Evolutionary conservation across 495 filamentous ascomycete species (phyloP).

Genomic region (Symbiotaphrina buchneri): DNA sequence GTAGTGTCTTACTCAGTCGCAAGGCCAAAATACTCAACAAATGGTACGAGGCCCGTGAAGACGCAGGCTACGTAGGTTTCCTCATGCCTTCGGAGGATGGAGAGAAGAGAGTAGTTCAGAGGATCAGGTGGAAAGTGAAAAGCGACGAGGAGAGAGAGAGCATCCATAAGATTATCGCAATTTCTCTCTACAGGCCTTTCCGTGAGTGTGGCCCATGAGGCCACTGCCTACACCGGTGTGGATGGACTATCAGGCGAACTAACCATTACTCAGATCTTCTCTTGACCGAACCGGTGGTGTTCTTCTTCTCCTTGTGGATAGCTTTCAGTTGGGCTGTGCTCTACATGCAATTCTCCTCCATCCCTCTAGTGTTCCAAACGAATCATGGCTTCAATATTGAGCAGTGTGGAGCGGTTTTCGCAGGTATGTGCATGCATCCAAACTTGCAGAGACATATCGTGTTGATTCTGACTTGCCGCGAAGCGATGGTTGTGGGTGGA

Average conservation of each 20-base stretch:
- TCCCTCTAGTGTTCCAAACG: constrained; percentile 54
- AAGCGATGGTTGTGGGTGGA: constrained; percentile 45
- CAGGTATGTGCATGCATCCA: constrained; percentile 15
- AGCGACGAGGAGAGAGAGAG: no score
- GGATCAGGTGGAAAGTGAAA: no score
- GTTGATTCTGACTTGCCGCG: background rate
- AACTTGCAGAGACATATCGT: background rate
- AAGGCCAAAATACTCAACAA: constrained; percentile 53
- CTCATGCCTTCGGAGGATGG: no score
- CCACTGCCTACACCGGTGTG: no score
- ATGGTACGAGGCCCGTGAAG: no score
- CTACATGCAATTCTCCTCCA: constrained; percentile 59
- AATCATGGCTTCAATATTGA: constrained; percentile 48
- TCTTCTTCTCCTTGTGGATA: constrained; percentile 85
- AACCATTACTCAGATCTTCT: no score
- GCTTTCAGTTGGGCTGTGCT: constrained; percentile 79
- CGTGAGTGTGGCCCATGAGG: no score
- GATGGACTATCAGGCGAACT: no score
- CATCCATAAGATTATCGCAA: no score
- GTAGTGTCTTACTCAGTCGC: constrained; percentile 54
- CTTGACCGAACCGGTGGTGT: constrained; percentile 77
- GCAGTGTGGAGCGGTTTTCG: constrained; percentile 50
- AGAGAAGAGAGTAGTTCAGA: no score
- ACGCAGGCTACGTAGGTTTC: no score
- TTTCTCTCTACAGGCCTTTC: no score